phyloP scores from a whole-genome alignment of 345 rosid species.

The Syzygium jambos region DNA sequence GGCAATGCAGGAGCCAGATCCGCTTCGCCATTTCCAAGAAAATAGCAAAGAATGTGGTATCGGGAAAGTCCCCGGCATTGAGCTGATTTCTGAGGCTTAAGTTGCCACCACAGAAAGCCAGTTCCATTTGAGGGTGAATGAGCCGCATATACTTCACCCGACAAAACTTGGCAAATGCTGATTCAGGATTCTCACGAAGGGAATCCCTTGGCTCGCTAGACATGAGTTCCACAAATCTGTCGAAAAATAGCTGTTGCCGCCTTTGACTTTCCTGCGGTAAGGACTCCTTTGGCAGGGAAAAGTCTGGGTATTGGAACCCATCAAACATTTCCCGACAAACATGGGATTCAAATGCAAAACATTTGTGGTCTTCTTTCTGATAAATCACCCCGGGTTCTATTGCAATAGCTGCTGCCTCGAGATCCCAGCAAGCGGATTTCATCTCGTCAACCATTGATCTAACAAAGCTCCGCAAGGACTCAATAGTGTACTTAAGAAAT shows the following conservation, averaged over 20 bases:
- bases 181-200: conserved; percentile 15
- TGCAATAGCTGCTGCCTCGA: conserved; percentile 18
- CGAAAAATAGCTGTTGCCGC: conserved; percentile 2
- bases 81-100: conserved; percentile 6
- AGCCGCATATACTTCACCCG: conserved; percentile 16
- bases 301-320: conserved; percentile 14
- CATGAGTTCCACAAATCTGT: conserved; percentile 13
- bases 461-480: conserved; percentile 22
- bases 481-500: conserved; percentile 8
- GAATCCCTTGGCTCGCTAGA: conserved; percentile 14
- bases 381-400: conserved; percentile 12
- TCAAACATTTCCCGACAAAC: conserved; percentile 25
- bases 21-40: conserved; percentile 29
- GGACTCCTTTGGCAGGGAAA: conserved; percentile 1
- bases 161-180: conserved; percentile 24
- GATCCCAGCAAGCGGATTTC: conserved; percentile 27
- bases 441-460: conserved; percentile 18
- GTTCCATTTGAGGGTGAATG: conserved; percentile 30
- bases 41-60: conserved; percentile 6
- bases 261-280: background rate
- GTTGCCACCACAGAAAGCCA: conserved; percentile 26
- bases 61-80: conserved; percentile 14
- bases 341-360: conserved; percentile 23
- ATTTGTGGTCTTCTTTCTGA: conserved; percentile 19
- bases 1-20: conserved; percentile 31